Base-by-base conservation (phyloP, 371 early-diverging fungal species). In the Cokeromyces recurvatus region DNA sequence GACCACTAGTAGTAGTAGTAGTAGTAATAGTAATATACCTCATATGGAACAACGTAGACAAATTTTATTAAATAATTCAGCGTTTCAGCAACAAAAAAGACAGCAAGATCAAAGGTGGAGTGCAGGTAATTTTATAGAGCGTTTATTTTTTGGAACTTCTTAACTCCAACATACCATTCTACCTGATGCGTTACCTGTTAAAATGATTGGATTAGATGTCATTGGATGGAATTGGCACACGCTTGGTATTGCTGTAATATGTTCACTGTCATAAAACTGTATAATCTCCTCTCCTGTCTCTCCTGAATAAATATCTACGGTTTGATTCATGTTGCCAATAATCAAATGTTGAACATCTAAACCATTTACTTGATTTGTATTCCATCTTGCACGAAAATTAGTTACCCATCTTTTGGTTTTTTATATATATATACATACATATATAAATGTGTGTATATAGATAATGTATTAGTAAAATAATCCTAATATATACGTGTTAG, bases 371-470 rank as follows among this genome's bases (percentile, higher is more conserved):
- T 43, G 35, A 45, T 77, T 74, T 24, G 62, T 62, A 43, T 82
- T 68, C 87, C 89, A 89, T 8, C 74, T 68, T 3, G 88, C 80
- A n/a, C 86, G 71, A 27, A 87, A 77, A 59, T 79, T 81, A 5
- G 89, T 84, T 15, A 87, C 81, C 89, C 86, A 88, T 46, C 87
- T 64, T 48, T 34, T 10, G n/a, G 37, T 12, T n/a, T n/a, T n/a
- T n/a, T n/a, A n/a, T n/a, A 15, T 20, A 7, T 38, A 31, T 31
- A 8, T 32, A 22, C 32, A 38, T 39, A 20, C 11, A 20, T n/a
- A n/a, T n/a, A n/a, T n/a, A n/a, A n/a, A n/a, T n/a, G n/a, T n/a
- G n/a, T n/a, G n/a, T n/a, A n/a, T n/a, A 32, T 16, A 41, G 6
- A 21, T 31, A 25, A 19, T 24, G 23, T 29, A n/a, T n/a, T n/a